Base-by-base conservation (phyloP, 306 rosid genomes). In the Elaeagnus macrophylla region DNA sequence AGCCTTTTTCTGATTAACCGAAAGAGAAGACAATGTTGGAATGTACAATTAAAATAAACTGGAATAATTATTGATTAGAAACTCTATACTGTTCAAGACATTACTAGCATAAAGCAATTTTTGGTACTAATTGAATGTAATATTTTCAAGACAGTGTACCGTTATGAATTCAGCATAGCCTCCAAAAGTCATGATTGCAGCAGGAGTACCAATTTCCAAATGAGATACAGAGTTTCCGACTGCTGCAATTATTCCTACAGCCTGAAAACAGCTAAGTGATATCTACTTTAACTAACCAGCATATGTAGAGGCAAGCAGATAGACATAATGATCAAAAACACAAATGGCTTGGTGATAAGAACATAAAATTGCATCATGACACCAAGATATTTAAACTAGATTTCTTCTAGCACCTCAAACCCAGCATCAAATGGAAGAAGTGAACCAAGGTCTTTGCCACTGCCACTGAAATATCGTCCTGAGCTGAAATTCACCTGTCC, bases 391-490 rank as follows among this genome's bases (percentile, higher is more conserved):
- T 49, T 37, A 67, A 66, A 67, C 49, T 25, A 48, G 40, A 56
- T 51, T 32, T 37, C 59, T 36, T 43, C 57, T 52, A 44, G 62
- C 69, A 91, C 96, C 96, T 91, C 97, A 75, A 91, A 91, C 52
- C 97, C 96, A n/a, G 93, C 88, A 83, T 91, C 90, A 73, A 91
- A 82, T 37, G 96, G 97, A 64, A 91, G 95, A 67, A 54, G 79
- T 46, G 96, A 49, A 17, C 71, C 67, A 64, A 53, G 65, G 42
- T 77, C 89, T 59, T 59, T 64, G 75, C 56, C 62, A 56, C 57
- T 68, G 49, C 83, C 86, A 58, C 76, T 71, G 57, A 91, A 91
- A 76, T 91, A 91, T 55, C 79, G 80, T 39, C 97, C 97, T 37
- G 97, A 91, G 78, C 97, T 86, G 79, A 86, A 91, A 69, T 91